Percentiles rank a stretch among this genome's conserved stretches.
Conservation (phyloP, 805 yeast genomes). For the Kodamaea leandrae region DNA sequence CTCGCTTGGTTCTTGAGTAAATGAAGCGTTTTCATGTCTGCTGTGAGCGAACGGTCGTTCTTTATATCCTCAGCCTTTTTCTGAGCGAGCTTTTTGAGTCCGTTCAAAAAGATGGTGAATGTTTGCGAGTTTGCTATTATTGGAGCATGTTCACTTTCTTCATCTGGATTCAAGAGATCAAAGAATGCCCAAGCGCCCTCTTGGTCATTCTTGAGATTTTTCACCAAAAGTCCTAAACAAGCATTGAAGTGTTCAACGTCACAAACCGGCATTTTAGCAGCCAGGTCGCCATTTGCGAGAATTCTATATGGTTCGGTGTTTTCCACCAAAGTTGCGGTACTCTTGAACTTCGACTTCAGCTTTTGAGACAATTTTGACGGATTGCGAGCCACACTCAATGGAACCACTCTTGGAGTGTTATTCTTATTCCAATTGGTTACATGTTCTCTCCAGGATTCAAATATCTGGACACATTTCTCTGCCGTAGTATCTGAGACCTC, state of each 20-base stretch:
- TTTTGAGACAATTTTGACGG: neutral
- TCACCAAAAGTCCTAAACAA: slow-evolving; percentile 33
- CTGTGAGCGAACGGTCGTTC: slow-evolving; percentile 14
- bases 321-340: slow-evolving; percentile 13
- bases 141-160: slow-evolving; percentile 12
- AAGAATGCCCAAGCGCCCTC: slow-evolving; percentile 38
- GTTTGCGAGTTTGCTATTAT: slow-evolving; percentile 34
- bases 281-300: neutral
- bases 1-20: slow-evolving; percentile 29
- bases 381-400: slow-evolving; percentile 2
- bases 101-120: slow-evolving; percentile 39
- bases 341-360: slow-evolving; percentile 5
- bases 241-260: slow-evolving; percentile 36
- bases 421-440: slow-evolving; percentile 13
- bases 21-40: slow-evolving; percentile 20
- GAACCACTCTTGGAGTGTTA: slow-evolving; percentile 13
- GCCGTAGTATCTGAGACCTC: slow-evolving; percentile 19
- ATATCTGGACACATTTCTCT: slow-evolving; percentile 21
- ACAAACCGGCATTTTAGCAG: slow-evolving; percentile 12
- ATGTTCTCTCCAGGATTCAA: slow-evolving; percentile 23
- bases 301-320: slow-evolving; percentile 7
- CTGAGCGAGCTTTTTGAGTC: slow-evolving; percentile 23
- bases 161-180: slow-evolving; percentile 23
- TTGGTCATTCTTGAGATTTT: slow-evolving; percentile 33
- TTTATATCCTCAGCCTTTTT: slow-evolving; percentile 16